Conservation (phyloP, 352 stramenopile species). For the Phytophthora macrochlamydospora region DNA sequence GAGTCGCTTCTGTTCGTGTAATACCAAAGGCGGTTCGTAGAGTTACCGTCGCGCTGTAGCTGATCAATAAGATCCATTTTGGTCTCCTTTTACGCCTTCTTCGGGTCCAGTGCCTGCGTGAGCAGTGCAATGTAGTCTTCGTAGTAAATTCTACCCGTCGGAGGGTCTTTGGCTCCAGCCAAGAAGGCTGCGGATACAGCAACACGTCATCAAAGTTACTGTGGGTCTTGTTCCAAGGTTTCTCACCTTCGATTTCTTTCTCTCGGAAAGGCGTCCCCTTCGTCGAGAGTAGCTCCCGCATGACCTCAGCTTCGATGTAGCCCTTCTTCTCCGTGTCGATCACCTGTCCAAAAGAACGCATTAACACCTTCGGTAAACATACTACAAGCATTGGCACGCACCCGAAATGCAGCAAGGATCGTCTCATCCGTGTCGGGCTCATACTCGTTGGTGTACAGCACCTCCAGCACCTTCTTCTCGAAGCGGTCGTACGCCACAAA, state of each 20-base stretch:
- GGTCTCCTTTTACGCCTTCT: constrained; percentile 18
- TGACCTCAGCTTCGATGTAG: constrained; percentile 90
- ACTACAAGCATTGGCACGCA: constrained; percentile 6
- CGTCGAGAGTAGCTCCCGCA: constrained; percentile 87
- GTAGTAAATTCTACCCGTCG: constrained; percentile 91
- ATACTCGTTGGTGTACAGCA: constrained; percentile 89
- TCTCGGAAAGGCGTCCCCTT: constrained; percentile 91
- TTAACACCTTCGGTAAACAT: too few relatives aligned
- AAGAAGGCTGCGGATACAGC: constrained; percentile 62
- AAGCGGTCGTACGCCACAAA: constrained; percentile 92
- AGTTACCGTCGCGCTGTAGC: constrained; percentile 49
- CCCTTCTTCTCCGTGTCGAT: constrained; percentile 84
- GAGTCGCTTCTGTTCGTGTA: constrained; percentile 13
- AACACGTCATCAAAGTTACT: neutral
- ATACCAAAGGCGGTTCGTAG: constrained; percentile 36
- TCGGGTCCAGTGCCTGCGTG: constrained; percentile 56
- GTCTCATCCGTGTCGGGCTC: constrained; percentile 89
- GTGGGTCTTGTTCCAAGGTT: neutral
- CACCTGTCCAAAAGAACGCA: constrained; percentile 28
- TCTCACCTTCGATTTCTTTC: constrained; percentile 88
- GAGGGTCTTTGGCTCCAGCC: constrained; percentile 75
- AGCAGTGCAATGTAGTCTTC: constrained; percentile 92
- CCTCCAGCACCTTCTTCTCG: constrained; percentile 94
- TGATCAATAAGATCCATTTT: neutral
- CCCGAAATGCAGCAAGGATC: constrained; percentile 80